phyloP scores from a whole-genome alignment of 352 stramenopile genomes.

The Phytophthora tubulina region DNA sequence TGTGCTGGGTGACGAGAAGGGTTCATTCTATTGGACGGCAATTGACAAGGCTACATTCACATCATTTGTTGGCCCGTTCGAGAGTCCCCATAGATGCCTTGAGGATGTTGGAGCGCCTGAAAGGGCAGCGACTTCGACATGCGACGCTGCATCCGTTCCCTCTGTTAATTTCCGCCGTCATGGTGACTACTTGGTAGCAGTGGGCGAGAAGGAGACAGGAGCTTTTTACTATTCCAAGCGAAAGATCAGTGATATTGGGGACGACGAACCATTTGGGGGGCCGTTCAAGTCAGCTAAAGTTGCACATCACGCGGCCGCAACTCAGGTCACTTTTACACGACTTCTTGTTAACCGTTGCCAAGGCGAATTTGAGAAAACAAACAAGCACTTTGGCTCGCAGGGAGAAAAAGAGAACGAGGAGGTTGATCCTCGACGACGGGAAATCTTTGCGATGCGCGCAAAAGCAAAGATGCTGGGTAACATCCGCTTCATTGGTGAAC shows the following conservation, averaged over 20 bases:
- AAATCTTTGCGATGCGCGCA: constrained; percentile 68
- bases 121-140: constrained; percentile 38
- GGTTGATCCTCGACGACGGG: constrained; percentile 56
- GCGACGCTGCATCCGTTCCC: constrained; percentile 35
- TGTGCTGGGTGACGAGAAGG: constrained; percentile 49
- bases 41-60: constrained; percentile 55
- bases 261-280: constrained; percentile 75
- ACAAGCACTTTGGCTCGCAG: constrained; percentile 47
- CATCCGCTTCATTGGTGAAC: constrained; percentile 89
- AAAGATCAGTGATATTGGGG: constrained; percentile 56
- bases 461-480: constrained; percentile 89
- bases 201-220: constrained; percentile 55
- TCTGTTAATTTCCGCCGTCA: constrained; percentile 53
- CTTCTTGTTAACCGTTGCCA: constrained; percentile 85
- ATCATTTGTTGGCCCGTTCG: constrained; percentile 64
- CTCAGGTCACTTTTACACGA: constrained; percentile 74
- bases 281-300: constrained; percentile 62
- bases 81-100: constrained; percentile 52
- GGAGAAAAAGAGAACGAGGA: constrained; percentile 54
- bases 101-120: constrained; percentile 40
- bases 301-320: constrained; percentile 56
- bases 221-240: constrained; percentile 74
- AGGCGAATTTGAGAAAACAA: constrained; percentile 85
- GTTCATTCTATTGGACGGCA: constrained; percentile 61
- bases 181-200: constrained; percentile 49